phyloP scores from a whole-genome alignment of 192 early-diverging fungal genomes.

The Gryganskiella cystojenkinii region DNA sequence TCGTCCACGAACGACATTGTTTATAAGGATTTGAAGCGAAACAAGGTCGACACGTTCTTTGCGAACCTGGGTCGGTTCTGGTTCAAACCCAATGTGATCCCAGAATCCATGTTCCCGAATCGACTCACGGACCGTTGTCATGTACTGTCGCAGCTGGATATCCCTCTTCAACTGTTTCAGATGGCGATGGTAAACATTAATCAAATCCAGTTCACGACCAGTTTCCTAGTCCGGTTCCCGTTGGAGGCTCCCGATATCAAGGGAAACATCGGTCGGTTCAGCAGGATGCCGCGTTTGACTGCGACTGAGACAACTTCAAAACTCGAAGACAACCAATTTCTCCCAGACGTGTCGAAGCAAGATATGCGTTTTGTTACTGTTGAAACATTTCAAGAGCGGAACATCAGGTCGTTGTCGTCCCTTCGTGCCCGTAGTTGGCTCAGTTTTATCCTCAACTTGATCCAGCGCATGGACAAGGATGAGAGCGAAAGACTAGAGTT shows the following conservation, averaged over 20 bases:
- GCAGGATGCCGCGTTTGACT: slow-evolving; percentile 31
- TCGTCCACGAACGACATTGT: slow-evolving; percentile 62
- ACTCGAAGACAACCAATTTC: slow-evolving; percentile 34
- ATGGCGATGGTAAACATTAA: slow-evolving; percentile 61
- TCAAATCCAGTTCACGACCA: slow-evolving; percentile 67
- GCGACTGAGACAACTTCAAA: slow-evolving; percentile 8
- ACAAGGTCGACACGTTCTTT: slow-evolving; percentile 66
- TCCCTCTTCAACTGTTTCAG: slow-evolving; percentile 58
- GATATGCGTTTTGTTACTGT: not conserved
- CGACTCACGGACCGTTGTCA: slow-evolving; percentile 22
- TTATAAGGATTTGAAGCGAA: slow-evolving; percentile 65
- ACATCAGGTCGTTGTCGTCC: slow-evolving; percentile 41
- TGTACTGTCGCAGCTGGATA: slow-evolving; percentile 47
- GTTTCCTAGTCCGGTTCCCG: slow-evolving; percentile 61
- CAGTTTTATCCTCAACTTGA: slow-evolving; percentile 59
- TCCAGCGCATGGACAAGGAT: slow-evolving; percentile 61
- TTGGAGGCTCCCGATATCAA: slow-evolving; percentile 62
- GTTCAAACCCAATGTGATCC: slow-evolving; percentile 58
- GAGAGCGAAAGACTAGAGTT: slow-evolving; percentile 62
- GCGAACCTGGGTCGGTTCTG: slow-evolving; percentile 62
- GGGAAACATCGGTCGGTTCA: slow-evolving; percentile 58
- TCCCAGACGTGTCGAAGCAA: slow-evolving; percentile 51
- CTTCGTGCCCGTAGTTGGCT: slow-evolving; percentile 65
- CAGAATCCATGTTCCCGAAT: slow-evolving; percentile 61
- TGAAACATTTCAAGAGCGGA: not conserved